Conservation (phyloP, 805 yeast genomes). For the Yamadazyma endophytica region DNA sequence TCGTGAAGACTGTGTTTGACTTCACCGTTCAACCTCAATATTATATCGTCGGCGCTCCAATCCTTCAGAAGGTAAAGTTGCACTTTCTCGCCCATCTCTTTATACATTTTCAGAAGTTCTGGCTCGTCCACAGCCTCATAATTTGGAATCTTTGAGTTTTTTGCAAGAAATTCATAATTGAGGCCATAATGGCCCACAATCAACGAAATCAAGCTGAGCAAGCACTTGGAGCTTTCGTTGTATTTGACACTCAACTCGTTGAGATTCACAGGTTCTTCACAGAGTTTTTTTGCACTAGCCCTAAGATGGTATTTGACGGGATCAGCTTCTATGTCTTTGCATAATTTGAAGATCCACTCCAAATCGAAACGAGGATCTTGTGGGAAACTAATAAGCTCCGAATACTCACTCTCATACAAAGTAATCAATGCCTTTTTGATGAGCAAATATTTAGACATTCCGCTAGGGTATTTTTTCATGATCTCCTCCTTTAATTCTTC, state of each 20-base stretch:
- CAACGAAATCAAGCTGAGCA: constrained; percentile 25
- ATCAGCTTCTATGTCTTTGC: constrained; percentile 42
- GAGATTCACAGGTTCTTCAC: constrained; percentile 30
- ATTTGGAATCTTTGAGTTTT: constrained; percentile 36
- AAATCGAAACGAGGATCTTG: constrained; percentile 18
- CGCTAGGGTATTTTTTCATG: constrained; percentile 48
- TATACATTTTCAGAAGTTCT: constrained; percentile 17
- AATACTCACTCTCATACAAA: constrained; percentile 31
- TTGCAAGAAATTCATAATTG: constrained; percentile 29
- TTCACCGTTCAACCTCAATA: constrained; percentile 22
- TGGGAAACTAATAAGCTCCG: constrained; percentile 32
- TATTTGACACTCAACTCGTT: constrained; percentile 24
- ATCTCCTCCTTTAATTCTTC: constrained; percentile 36
- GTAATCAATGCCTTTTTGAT: constrained; percentile 34
- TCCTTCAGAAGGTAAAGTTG: constrained; percentile 29
- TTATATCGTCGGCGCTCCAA: constrained; percentile 38
- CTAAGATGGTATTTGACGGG: constrained; percentile 49
- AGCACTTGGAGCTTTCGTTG: constrained; percentile 13
- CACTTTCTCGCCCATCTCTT: constrained; percentile 21
- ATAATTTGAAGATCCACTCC: constrained; percentile 33
- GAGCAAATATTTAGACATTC: constrained; percentile 45
- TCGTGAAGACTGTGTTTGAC: constrained; percentile 17
- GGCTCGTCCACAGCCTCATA: constrained; percentile 16
- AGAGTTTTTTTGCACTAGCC: constrained; percentile 28
- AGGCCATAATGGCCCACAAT: constrained; percentile 26